Evolutionary conservation across 208 protist genomes (phyloP), one percentile per base, ranked within the genome.

Genomic region (Leishmania tropica): DNA sequence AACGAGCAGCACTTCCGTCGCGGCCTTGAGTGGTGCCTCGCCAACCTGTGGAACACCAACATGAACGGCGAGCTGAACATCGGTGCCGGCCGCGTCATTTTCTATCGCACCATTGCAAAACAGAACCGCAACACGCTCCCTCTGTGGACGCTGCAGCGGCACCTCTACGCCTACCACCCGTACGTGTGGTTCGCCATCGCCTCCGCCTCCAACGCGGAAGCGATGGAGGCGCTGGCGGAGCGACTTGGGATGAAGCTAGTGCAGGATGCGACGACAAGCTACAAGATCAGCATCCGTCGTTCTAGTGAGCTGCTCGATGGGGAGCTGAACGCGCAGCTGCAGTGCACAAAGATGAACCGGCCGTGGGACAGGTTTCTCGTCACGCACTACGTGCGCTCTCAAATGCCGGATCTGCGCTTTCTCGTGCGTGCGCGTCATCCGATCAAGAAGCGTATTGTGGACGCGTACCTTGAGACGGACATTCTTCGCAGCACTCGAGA

Each of bases 41-140:
- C 94, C 70, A 98, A 98, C 80, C 82, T 93, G 79, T 98, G 95
- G 94, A 97, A 98, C 83, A 92, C 96, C 81, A 96, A 96, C 81
- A 86, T 96, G 88, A 83, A 53, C n/a, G 92, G 91, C 10, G 93
- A 98, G 85, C 84, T 98, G n/a, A 98, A 98, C 84, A 96, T 96
- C 78, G 93, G 93, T 13, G 93, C 93, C 4, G 95, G 95, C 6
- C 94, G 92, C 77, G 84, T 84, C 3, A 88, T 97, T 68, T 97
- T 95, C 83, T 96, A 95, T 81, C 88, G 90, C 54, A 77, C 81
- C n/a, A 84, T 96, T 45, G 93, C 95, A 35, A 97, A 96, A 84
- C 93, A 97, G 78, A 96, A 95, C 81, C 89, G 91, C 31, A 94
- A 93, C 70, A 90, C 95, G 42, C 90, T 98, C 48, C 93, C 95